Percentiles rank a stretch among this genome's conserved stretches.
Conservation (phyloP, 179 eudicot genomes). For the Silene noctiflora region DNA sequence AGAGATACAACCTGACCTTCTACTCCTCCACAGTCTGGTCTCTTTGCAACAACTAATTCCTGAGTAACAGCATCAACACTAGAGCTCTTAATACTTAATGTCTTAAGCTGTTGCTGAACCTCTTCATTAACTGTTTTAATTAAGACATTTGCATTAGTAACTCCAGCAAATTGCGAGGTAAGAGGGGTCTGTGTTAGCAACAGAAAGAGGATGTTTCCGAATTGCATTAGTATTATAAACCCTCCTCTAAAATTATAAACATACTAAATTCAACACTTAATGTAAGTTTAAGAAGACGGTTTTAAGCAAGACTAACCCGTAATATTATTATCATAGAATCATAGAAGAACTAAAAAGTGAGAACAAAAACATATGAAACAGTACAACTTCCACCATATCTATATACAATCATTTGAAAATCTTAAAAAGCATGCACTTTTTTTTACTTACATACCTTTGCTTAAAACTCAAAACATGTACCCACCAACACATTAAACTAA, state of each 20-base stretch:
- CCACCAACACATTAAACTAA: background rate
- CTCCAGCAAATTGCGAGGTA: no score
- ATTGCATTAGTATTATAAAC: no score
- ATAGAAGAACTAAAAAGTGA: constrained; percentile 7
- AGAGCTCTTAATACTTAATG: constrained; percentile 35
- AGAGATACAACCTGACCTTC: constrained; percentile 68
- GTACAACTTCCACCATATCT: constrained; percentile 22
- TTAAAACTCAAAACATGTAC: background rate
- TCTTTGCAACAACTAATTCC: constrained; percentile 53
- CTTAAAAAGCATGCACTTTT: constrained; percentile 11
- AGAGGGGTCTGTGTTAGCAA: no score
- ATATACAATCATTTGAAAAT: constrained; percentile 23
- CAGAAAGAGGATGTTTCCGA: no score
- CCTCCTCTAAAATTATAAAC: no score
- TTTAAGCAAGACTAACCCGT: no score
- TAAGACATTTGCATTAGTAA: constrained; percentile 14
- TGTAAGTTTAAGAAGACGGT: no score
- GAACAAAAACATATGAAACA: constrained; percentile 15
- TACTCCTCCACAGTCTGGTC: constrained; percentile 83
- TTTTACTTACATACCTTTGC: background rate
- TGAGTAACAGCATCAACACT: constrained; percentile 26
- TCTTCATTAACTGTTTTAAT: constrained; percentile 37
- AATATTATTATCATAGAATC: background rate
- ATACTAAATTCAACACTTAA: no score
- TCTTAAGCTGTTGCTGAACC: constrained; percentile 26